Percentiles rank a stretch among this genome's conserved stretches.
Conservation (phyloP, 2,329 filamentous ascomycete species). For the Fusarium oxysporum region DNA sequence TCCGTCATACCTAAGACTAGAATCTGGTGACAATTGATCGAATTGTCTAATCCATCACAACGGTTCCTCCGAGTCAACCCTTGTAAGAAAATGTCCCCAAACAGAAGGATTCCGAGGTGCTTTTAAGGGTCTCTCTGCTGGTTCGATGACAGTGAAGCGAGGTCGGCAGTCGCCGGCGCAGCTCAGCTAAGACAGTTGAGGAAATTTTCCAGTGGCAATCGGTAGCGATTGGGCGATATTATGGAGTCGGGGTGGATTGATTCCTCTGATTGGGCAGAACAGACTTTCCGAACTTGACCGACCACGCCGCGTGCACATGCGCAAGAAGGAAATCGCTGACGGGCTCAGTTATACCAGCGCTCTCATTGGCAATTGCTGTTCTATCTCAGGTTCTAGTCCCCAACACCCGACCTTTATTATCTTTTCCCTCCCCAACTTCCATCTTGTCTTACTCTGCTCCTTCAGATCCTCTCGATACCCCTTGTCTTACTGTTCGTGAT, state of each 20-base stretch:
- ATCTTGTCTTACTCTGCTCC: slow-evolving; percentile 1
- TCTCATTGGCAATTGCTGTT: slow-evolving; percentile 42
- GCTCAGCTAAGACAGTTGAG: slow-evolving; percentile 17
- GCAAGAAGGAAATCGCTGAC: slow-evolving; percentile 28
- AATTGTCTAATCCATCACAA: neutral
- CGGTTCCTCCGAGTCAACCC: neutral
- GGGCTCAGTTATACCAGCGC: slow-evolving; percentile 35
- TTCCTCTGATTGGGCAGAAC: slow-evolving; percentile 9
- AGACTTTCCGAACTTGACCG: slow-evolving; percentile 44
- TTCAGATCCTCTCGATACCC: neutral
- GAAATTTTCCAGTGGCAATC: slow-evolving; percentile 24
- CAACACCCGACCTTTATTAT: slow-evolving; percentile 12
- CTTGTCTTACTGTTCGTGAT: slow-evolving; percentile 14
- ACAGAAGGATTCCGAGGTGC: slow-evolving; percentile 11
- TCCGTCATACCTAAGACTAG: neutral
- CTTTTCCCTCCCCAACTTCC: slow-evolving; percentile 1
- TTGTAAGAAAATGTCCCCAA: neutral
- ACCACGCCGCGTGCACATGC: slow-evolving; percentile 32
- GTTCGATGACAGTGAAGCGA: slow-evolving; percentile 17
- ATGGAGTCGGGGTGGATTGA: neutral
- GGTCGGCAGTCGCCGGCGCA: slow-evolving; percentile 29
- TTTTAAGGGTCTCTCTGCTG: slow-evolving; percentile 3
- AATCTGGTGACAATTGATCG: neutral
- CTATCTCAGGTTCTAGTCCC: neutral
- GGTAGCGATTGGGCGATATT: slow-evolving; percentile 22